These are phyloP conservation scores for Epichloe sp. DNA, from an alignment of 2,329 filamentous ascomycete genomes.

Conservation along the genomic window DNA sequence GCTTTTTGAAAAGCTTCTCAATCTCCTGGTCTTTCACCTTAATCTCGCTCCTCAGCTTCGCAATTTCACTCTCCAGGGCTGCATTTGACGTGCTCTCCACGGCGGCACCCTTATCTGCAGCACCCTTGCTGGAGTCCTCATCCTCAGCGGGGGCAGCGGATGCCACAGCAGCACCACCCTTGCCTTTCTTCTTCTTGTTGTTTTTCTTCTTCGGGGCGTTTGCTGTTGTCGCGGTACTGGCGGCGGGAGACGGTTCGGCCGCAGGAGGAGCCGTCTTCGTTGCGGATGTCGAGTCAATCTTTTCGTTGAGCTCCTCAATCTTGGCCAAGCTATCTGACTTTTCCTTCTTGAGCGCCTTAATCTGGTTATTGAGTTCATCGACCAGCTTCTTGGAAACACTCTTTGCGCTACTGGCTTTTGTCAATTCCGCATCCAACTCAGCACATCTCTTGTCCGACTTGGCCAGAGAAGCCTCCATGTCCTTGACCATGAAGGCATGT, in stretches of 20 bases:
- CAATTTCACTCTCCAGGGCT: constrained; percentile 34
- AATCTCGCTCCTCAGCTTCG: constrained; percentile 38
- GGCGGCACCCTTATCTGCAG: not conserved
- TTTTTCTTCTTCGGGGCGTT: constrained; percentile 47
- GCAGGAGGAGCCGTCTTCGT: constrained; percentile 11
- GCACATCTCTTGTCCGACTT: constrained; percentile 20
- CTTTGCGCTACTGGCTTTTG: constrained; percentile 26
- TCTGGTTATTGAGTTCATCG: constrained; percentile 24
- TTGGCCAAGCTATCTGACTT: constrained; percentile 18
- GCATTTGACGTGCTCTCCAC: constrained; percentile 17
- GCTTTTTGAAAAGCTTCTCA: constrained; percentile 52
- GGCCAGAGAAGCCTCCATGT: constrained; percentile 23
- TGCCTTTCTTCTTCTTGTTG: constrained; percentile 87
- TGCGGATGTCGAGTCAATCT: constrained; percentile 23
- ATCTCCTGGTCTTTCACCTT: constrained; percentile 60
- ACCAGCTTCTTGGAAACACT: constrained; percentile 28
- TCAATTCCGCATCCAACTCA: constrained; percentile 28
- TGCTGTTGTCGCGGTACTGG: constrained; percentile 9
- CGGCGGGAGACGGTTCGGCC: constrained; percentile 11
- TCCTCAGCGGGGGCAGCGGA: constrained; percentile 26
- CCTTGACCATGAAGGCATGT: constrained; percentile 20
- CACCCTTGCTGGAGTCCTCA: constrained; percentile 10
- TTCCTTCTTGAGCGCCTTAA: constrained; percentile 22
- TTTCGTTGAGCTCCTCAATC: constrained; percentile 28
- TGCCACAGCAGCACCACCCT: constrained; percentile 39